These are phyloP conservation scores for Aspergillus cejpii DNA, from an alignment of 2,329 filamentous ascomycete genomes.

Conservation along the genomic window DNA sequence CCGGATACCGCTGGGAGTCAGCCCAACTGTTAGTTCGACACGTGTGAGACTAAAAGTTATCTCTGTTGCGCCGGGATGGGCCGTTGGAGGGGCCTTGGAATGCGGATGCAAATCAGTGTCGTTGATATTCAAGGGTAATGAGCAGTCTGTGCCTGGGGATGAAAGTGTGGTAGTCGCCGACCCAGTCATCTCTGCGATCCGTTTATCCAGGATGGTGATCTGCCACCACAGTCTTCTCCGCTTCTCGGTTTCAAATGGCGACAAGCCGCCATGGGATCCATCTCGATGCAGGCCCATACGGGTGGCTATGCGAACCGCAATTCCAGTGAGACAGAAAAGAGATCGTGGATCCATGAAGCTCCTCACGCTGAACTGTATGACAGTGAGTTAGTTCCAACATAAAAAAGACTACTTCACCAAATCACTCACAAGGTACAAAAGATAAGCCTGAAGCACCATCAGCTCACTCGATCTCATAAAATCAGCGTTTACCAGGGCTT, in stretches of 20 bases:
- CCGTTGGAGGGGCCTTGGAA: conserved; percentile 27
- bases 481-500: conserved; percentile 39
- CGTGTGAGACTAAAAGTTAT: conserved; percentile 36
- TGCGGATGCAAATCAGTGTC: conserved; percentile 25
- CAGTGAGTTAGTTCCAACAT: too few species aligned
- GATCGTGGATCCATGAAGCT: too few species aligned
- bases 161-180: too few species aligned
- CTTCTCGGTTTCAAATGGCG: conserved; percentile 57
- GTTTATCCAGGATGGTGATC: conserved; percentile 59
- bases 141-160: conserved; percentile 13
- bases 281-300: conserved; percentile 62
- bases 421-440: conserved; percentile 38
- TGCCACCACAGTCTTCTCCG: conserved; percentile 65
- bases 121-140: conserved; percentile 17
- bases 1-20: too few species aligned
- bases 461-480: conserved; percentile 34
- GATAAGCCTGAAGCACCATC: conserved; percentile 45
- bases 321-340: conserved; percentile 28
- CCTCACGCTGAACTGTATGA: too few species aligned
- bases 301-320: conserved; percentile 53
- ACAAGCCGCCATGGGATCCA: conserved; percentile 41
- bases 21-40: conserved; percentile 10
- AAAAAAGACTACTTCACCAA: conserved; percentile 37
- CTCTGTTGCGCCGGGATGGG: conserved; percentile 33
- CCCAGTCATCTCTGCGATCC: conserved; percentile 61